phyloP scores from a whole-genome alignment of 2,329 filamentous ascomycete genomes.

The Aureobasidium sp. region DNA sequence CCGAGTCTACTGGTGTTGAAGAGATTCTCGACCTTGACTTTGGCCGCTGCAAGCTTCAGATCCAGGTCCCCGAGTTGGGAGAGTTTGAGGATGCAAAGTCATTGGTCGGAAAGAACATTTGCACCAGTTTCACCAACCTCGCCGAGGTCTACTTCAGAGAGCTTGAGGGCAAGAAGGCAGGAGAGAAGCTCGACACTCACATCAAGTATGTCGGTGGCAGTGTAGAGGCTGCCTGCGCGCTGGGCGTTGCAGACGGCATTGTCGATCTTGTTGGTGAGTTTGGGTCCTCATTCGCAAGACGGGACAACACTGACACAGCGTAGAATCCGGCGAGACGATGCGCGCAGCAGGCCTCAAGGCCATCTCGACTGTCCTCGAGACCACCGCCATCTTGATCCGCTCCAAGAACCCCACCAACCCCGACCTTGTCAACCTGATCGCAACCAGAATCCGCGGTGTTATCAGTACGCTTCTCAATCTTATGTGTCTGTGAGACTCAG shows the following conservation, averaged over 20 bases:
- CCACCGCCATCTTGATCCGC: slow-evolving; percentile 84
- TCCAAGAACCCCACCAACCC: slow-evolving; percentile 76
- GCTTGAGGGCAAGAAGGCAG: slow-evolving; percentile 55
- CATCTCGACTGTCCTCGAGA: slow-evolving; percentile 87
- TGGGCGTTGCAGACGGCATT: slow-evolving; percentile 94
- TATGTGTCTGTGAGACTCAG: neutral
- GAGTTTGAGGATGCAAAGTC: slow-evolving; percentile 61
- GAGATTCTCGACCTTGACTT: slow-evolving; percentile 88
- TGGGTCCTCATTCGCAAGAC: neutral
- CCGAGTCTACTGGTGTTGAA: slow-evolving; percentile 58
- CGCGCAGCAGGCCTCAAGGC: slow-evolving; percentile 87
- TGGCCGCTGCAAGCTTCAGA: slow-evolving; percentile 84
- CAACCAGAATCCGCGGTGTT: slow-evolving; percentile 80
- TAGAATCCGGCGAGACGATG: slow-evolving; percentile 98
- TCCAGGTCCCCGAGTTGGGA: slow-evolving; percentile 91
- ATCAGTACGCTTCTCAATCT: slow-evolving; percentile 55
- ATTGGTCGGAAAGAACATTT: slow-evolving; percentile 85
- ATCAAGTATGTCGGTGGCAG: slow-evolving; percentile 94
- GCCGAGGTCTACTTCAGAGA: slow-evolving; percentile 75
- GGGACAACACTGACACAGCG: neutral
- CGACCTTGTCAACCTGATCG: slow-evolving; percentile 74
- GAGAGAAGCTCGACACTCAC: slow-evolving; percentile 59
- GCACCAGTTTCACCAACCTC: slow-evolving; percentile 88
- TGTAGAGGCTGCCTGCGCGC: slow-evolving; percentile 91
- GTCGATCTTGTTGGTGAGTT: slow-evolving; percentile 88